Percentiles rank a stretch among this genome's conserved stretches.
These are phyloP conservation scores for Cordyceps cicadae DNA, from an alignment of 2,329 filamentous ascomycete genomes.

Conservation along the genomic window DNA sequence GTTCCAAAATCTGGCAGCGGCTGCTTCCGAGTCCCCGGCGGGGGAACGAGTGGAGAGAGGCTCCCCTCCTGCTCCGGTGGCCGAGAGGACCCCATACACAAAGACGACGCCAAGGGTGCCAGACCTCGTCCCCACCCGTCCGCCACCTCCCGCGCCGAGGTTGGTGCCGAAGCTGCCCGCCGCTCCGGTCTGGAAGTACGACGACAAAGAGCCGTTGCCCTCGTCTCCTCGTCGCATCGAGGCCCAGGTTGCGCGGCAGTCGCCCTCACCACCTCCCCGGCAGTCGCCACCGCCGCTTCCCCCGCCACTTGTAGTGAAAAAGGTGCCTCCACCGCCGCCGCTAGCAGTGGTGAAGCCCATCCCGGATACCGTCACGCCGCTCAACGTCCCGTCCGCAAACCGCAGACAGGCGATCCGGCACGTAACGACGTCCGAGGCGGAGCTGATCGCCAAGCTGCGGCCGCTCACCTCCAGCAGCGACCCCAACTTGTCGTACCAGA, in stretches of 20 bases:
- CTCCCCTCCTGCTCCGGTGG: not conserved
- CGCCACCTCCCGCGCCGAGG: conserved; percentile 2
- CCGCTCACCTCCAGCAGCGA: conserved; percentile 93
- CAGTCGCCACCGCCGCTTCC: too few species aligned
- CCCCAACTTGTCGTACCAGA: conserved; percentile 89
- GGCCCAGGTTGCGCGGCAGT: not conserved
- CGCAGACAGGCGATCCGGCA: conserved; percentile 6
- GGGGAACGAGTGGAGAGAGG: not conserved
- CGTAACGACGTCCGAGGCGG: conserved; percentile 83
- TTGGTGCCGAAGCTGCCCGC: not conserved
- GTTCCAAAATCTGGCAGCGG: not conserved
- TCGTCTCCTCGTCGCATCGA: not conserved
- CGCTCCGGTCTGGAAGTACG: not conserved
- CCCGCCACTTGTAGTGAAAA: not conserved
- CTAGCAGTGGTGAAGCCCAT: not conserved
- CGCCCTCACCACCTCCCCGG: not conserved
- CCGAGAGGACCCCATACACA: not conserved
- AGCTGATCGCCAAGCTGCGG: conserved; percentile 92
- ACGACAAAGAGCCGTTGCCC: not conserved
- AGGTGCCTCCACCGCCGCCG: not conserved
- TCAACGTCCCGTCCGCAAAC: not conserved
- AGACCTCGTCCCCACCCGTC: not conserved
- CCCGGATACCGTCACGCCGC: not conserved
- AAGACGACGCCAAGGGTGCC: not conserved
- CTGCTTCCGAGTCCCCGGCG: not conserved